These are phyloP conservation scores for Phalaenopsis aphrodite DNA, from an alignment of 106 monocot species.

Conservation along the genomic window DNA sequence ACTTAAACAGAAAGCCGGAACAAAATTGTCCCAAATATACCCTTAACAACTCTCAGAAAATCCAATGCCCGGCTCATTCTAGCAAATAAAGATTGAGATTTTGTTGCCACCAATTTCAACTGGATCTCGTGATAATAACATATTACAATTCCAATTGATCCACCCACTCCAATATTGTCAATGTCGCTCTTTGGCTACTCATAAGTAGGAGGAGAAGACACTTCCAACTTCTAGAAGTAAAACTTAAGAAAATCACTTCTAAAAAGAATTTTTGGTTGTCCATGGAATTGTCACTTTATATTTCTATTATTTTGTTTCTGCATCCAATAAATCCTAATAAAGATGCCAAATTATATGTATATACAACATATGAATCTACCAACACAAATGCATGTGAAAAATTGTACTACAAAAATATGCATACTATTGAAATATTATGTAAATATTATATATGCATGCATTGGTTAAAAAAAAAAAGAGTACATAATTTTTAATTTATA, in stretches of 20 bases:
- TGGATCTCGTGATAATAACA: too few relatives aligned
- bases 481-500: too few relatives aligned
- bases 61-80: background rate
- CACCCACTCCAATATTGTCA: too few relatives aligned
- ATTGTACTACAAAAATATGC: background rate
- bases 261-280: background rate
- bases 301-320: background rate
- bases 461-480: background rate
- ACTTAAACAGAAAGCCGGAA: too few relatives aligned
- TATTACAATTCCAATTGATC: too few relatives aligned
- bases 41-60: background rate
- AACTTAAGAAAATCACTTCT: too few relatives aligned
- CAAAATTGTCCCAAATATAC: too few relatives aligned
- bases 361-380: background rate
- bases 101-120: too few relatives aligned
- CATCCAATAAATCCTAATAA: background rate
- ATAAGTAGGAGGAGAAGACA: background rate
- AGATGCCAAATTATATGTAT: background rate
- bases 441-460: background rate
- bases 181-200: too few relatives aligned
- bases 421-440: background rate
- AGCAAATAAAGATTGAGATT: background rate
- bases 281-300: background rate
- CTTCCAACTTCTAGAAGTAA: background rate
- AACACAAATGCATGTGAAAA: background rate